phyloP scores from a whole-genome alignment of 2,329 filamentous ascomycete genomes.

The Claviceps maximensis region DNA sequence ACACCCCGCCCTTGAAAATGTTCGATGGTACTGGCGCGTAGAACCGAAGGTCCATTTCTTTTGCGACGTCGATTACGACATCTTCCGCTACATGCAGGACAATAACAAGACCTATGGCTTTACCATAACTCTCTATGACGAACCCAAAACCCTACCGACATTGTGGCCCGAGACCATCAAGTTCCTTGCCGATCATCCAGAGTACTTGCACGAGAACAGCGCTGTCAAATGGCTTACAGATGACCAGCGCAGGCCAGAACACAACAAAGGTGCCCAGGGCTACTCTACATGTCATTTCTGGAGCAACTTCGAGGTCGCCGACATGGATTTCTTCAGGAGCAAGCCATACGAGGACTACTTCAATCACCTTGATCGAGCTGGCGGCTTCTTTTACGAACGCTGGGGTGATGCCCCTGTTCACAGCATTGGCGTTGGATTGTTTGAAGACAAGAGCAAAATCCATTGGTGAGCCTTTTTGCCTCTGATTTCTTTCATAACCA shows the following conservation, averaged over 20 bases:
- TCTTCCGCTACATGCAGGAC: constrained; percentile 96
- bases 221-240: constrained; percentile 83
- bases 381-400: constrained; percentile 96
- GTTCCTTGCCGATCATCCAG: constrained; percentile 74
- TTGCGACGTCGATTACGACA: constrained; percentile 96
- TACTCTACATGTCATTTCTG: constrained; percentile 99
- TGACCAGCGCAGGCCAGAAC: constrained; percentile 58
- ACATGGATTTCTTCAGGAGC: constrained; percentile 86
- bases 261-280: constrained; percentile 70
- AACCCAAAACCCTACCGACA: constrained; percentile 69
- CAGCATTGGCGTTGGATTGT: constrained; percentile 80
- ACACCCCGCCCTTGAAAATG: constrained; percentile 71
- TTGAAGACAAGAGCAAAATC: constrained; percentile 80
- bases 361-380: constrained; percentile 87
- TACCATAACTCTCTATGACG: constrained; percentile 94
- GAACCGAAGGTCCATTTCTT: constrained; percentile 99
- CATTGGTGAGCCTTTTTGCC: constrained; percentile 59
- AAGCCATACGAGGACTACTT: constrained; percentile 92
- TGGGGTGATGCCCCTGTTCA: constrained; percentile 98
- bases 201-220: constrained; percentile 71
- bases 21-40: constrained; percentile 94
- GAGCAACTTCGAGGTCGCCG: constrained; percentile 96
- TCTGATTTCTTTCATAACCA: neutral
- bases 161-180: constrained; percentile 94
- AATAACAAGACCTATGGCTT: constrained; percentile 99